Percentiles rank a stretch among this genome's conserved stretches.
These are phyloP conservation scores for Eucalyptus shirleyi DNA, from an alignment of 345 rosid genomes.

Conservation along the genomic window DNA sequence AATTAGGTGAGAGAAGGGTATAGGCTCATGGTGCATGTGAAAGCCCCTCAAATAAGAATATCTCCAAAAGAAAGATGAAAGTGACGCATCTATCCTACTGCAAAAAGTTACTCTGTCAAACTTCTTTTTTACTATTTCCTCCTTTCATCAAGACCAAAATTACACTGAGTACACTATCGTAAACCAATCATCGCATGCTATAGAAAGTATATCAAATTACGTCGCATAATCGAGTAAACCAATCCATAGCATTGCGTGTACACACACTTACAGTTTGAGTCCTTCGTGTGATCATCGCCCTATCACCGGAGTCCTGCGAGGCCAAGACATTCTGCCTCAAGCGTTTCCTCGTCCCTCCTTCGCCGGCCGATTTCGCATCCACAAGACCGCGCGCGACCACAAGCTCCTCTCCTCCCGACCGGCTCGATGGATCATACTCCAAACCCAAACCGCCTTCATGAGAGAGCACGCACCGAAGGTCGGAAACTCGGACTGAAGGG, in stretches of 20 bases:
- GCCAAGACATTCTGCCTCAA: conserved; percentile 4
- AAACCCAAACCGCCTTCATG: too few relatives aligned
- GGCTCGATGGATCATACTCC: accelerated
- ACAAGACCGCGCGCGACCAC: too few relatives aligned
- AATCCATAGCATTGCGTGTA: too few relatives aligned
- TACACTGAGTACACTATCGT: neutral
- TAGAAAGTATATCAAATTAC: too few relatives aligned
- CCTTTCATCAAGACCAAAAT: neutral
- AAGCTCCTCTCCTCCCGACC: too few relatives aligned
- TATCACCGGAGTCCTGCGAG: conserved; percentile 55
- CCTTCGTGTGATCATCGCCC: conserved; percentile 58
- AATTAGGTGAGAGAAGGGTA: neutral
- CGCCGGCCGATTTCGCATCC: too few relatives aligned
- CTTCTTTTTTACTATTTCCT: neutral
- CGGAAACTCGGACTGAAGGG: too few relatives aligned
- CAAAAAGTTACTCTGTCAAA: neutral
- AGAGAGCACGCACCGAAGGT: too few relatives aligned
- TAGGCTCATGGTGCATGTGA: neutral
- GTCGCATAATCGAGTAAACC: too few relatives aligned
- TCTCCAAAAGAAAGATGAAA: neutral
- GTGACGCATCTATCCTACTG: neutral
- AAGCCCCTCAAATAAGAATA: neutral
- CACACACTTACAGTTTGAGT: conserved; percentile 38
- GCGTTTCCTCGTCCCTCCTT: too few relatives aligned
- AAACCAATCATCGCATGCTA: too few relatives aligned